Base-by-base conservation (phyloP, 371 early-diverging fungal species). In the Synchytrium microbalum region DNA sequence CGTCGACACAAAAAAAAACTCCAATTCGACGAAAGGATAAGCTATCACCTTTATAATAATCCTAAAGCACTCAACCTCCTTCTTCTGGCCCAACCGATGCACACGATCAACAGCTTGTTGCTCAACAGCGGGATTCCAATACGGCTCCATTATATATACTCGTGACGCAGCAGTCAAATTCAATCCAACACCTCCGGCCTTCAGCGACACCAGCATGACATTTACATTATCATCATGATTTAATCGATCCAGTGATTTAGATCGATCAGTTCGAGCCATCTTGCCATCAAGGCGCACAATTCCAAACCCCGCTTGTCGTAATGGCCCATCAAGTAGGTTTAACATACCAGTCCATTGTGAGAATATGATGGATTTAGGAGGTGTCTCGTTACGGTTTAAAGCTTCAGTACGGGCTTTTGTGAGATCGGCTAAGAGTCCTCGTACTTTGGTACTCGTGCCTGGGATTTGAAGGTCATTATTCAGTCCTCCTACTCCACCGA, bases 131-230 rank as follows among this genome's bases (percentile, higher is more conserved):
- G 88, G 91, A 76, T 91, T 91, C 90, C 91, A 89, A 68, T 83
- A 82, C 14, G 79, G 78, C 65, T 86, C 86, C 66, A 86, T 71
- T 19, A 86, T 69, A 68, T 86, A 71, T 69, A 91, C 90, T 1
- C 87, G 82, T 58, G 70, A 85, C 0, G 94, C 95, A 26, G 79
- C 76, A 0, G 92, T 91, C 65, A 96, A 66, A 67, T 94, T 94
- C 32, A 96, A 72, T 0, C 94, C 96, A 10, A 96, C 89, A 27
- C 93, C 94, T 54, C 90, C 88, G 28, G 93, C 90, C 65, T 88
- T 86, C 33, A 95, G 76, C 67, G 91, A 91, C 60, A 93, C 84
- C 27, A 96, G 73, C 25, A 96, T 72, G 2, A 93, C 85, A 1
- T 67, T 70, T 0, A 77, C 70, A 23, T 69, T 66, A 66, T 77